A percentile compares a stretch with the other conserved stretches of the same genome.
Conservation (phyloP, 768 basidiomycete genomes). For the Lentinula edodes region DNA sequence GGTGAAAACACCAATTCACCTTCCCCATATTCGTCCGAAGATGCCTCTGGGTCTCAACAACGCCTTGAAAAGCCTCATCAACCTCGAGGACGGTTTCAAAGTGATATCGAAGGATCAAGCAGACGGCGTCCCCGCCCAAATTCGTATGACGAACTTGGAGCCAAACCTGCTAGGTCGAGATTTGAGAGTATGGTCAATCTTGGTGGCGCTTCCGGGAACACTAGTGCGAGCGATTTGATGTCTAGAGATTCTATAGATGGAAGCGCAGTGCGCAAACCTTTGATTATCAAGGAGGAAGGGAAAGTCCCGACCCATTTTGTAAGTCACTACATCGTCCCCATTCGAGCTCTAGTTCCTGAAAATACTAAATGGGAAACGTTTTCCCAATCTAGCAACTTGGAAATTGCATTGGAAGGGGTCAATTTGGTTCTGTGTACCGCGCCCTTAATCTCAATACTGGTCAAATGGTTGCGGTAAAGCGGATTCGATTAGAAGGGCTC, state of each 20-base stretch:
- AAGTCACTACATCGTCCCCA: conserved; percentile 28
- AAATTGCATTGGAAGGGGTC: conserved; percentile 94
- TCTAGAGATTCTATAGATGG: conserved; percentile 61
- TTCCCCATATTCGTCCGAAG: conserved; percentile 33
- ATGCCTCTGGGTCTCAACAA: conserved; percentile 15
- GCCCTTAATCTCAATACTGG: conserved; percentile 92
- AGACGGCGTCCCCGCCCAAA: conserved; percentile 53
- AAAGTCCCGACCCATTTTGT: conserved; percentile 79
- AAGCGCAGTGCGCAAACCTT: conserved; percentile 55
- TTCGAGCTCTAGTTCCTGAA: not conserved
- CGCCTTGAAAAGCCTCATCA: conserved; percentile 31
- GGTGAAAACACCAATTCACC: conserved; percentile 43
- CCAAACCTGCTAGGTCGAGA: conserved; percentile 49
- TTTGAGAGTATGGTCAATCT: conserved; percentile 72
- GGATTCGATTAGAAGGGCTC: conserved; percentile 84
- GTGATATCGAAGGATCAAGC: conserved; percentile 60
- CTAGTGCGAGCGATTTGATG: conserved; percentile 63
- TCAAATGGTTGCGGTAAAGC: conserved; percentile 99
- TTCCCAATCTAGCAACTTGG: conserved; percentile 75
- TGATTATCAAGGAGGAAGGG: conserved; percentile 78
- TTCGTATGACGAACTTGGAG: conserved; percentile 65
- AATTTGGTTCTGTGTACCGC: conserved; percentile 94
- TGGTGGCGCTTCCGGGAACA: conserved; percentile 41
- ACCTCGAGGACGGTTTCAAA: conserved; percentile 66
- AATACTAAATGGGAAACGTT: conserved; percentile 9